phyloP scores from a whole-genome alignment of 257 asterid species.

The Primulina eburnea region DNA sequence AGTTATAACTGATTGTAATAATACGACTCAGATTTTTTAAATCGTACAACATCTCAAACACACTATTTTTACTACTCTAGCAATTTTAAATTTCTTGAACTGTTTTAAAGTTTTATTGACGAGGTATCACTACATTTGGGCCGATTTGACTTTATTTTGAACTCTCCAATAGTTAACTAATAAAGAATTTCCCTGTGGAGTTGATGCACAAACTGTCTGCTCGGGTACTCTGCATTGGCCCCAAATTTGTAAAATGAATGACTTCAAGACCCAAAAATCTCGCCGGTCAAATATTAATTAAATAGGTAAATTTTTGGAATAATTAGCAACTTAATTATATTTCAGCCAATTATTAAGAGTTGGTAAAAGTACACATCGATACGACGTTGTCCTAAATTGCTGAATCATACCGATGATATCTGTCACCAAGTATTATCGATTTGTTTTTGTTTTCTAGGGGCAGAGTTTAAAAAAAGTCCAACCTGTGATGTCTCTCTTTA shows the following conservation, averaged over 20 bases:
- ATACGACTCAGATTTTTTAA: too few species aligned
- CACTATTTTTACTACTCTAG: too few species aligned
- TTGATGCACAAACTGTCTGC: constrained; percentile 15
- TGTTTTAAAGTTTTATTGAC: background rate
- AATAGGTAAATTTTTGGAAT: background rate
- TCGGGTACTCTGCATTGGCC: background rate
- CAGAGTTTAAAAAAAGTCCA: too few species aligned
- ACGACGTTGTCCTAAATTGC: constrained; percentile 26
- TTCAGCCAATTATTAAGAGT: constrained; percentile 38
- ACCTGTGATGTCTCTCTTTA: too few species aligned
- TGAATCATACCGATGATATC: background rate
- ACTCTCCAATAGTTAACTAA: background rate
- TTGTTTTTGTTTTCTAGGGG: too few species aligned
- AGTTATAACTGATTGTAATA: too few species aligned
- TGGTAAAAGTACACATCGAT: constrained; percentile 40
- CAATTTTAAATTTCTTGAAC: too few species aligned
- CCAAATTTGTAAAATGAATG: constrained; percentile 26
- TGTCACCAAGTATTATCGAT: background rate
- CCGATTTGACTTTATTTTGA: background rate
- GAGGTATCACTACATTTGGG: background rate
- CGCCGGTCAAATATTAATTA: constrained; percentile 23
- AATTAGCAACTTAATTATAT: constrained; percentile 1
- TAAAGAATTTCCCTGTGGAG: background rate
- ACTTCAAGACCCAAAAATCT: constrained; percentile 4
- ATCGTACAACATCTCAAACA: too few species aligned